Conservation (phyloP, 1,139 yeast species). For the Debaryomyces udenii region DNA sequence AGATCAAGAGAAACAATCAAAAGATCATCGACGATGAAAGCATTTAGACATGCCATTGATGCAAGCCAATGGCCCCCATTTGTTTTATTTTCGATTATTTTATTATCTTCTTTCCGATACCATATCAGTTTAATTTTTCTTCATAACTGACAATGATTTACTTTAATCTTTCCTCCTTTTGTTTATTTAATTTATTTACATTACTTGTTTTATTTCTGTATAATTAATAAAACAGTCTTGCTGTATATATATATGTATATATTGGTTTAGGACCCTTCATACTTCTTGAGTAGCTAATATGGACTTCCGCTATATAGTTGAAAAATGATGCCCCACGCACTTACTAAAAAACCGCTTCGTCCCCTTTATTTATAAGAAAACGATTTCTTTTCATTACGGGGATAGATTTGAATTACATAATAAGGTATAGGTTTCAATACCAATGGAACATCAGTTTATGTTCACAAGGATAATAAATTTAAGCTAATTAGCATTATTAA, state of each 20-base stretch:
- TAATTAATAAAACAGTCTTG: conserved; percentile 2
- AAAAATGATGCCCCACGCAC: neutral
- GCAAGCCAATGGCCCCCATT: conserved; percentile 13
- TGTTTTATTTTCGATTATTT: conserved; percentile 12
- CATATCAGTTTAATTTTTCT: conserved; percentile 10
- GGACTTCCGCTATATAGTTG: neutral
- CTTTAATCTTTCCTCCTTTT: conserved; percentile 3
- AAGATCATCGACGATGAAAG: conserved; percentile 64
- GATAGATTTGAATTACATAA: neutral
- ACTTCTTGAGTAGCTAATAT: no score
- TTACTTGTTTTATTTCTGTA: conserved; percentile 7
- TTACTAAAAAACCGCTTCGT: neutral
- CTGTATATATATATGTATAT: no score
- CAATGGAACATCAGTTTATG: neutral
- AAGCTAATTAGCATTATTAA: no score
- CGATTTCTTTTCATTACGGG: neutral
- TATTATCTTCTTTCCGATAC: conserved; percentile 7
- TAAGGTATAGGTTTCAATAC: neutral
- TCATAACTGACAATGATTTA: conserved; percentile 8
- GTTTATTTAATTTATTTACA: conserved; percentile 9
- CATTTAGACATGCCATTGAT: conserved; percentile 34
- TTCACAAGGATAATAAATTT: neutral
- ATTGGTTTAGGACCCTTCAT: no score
- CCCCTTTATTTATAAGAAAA: neutral
- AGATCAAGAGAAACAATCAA: conserved; percentile 70